Evolutionary conservation across 352 stramenopile species (phyloP).

Genomic region (Phytophthora kernoviae): DNA sequence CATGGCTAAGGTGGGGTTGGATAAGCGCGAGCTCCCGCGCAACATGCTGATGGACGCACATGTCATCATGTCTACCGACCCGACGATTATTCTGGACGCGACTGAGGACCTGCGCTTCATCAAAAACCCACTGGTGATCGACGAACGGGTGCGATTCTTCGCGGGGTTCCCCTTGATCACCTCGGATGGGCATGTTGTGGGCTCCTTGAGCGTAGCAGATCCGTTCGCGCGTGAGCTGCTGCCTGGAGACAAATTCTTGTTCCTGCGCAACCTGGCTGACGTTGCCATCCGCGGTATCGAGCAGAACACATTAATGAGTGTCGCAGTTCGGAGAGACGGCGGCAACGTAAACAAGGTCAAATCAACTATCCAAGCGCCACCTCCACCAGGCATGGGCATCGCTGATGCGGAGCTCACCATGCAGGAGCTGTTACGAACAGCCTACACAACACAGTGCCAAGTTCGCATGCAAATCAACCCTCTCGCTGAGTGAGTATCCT

Average conservation of each 20-base stretch:
- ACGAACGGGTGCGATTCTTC: constrained; percentile 84
- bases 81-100: constrained; percentile 83
- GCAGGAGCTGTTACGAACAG: constrained; percentile 83
- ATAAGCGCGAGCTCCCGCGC: constrained; percentile 78
- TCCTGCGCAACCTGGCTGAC: constrained; percentile 84
- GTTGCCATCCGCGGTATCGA: constrained; percentile 79
- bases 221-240: constrained; percentile 77
- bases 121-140: constrained; percentile 78
- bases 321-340: constrained; percentile 24
- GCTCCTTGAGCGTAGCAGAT: constrained; percentile 80
- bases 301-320: constrained; percentile 72
- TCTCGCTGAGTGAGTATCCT: constrained; percentile 27
- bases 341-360: constrained; percentile 33
- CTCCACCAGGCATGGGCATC: constrained; percentile 65
- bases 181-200: constrained; percentile 64
- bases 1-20: constrained; percentile 78
- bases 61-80: constrained; percentile 78
- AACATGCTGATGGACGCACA: constrained; percentile 84
- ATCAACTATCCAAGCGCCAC: constrained; percentile 42
- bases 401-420: constrained; percentile 74
- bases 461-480: constrained; percentile 84
- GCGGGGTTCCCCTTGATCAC: constrained; percentile 80
- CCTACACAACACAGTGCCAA: constrained; percentile 83
- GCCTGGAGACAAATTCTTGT: constrained; percentile 78
- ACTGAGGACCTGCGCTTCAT: constrained; percentile 78